Conservation (phyloP, 2,329 filamentous ascomycete genomes). For the Venturia asperata region DNA sequence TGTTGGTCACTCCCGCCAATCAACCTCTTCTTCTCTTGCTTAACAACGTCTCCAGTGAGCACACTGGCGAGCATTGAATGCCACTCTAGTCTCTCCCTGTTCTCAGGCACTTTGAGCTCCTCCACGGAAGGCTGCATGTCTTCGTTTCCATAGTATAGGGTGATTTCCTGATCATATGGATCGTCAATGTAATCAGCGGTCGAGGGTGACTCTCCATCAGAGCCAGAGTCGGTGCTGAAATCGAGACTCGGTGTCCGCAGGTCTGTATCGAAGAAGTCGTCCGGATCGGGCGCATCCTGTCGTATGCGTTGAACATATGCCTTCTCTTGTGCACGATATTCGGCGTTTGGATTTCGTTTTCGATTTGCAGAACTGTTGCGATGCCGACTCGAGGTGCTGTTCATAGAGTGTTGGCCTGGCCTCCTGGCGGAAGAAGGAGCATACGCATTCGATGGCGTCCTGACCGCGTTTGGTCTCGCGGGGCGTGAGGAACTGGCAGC, state of each 20-base stretch:
- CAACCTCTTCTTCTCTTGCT: constrained; percentile 93
- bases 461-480: constrained; percentile 36
- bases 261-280: constrained; percentile 64
- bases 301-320: constrained; percentile 90
- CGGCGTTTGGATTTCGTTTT: constrained; percentile 59
- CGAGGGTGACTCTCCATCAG: constrained; percentile 83
- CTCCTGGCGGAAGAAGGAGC: constrained; percentile 39
- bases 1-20: constrained; percentile 74
- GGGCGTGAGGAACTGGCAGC: constrained; percentile 18
- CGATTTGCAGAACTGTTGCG: constrained; percentile 53
- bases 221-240: constrained; percentile 68
- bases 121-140: constrained; percentile 82
- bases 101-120: constrained; percentile 80
- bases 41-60: constrained; percentile 90
- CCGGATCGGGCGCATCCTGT: constrained; percentile 57
- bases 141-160: constrained; percentile 88
- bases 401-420: constrained; percentile 42
- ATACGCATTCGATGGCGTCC: constrained; percentile 46
- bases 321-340: constrained; percentile 79
- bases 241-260: constrained; percentile 61
- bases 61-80: constrained; percentile 96
- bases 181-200: constrained; percentile 81
- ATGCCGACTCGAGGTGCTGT: constrained; percentile 41
- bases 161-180: constrained; percentile 81
- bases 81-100: constrained; percentile 90